Conservation (phyloP, 257 asterid genomes). For the Nicotiana paniculata region DNA sequence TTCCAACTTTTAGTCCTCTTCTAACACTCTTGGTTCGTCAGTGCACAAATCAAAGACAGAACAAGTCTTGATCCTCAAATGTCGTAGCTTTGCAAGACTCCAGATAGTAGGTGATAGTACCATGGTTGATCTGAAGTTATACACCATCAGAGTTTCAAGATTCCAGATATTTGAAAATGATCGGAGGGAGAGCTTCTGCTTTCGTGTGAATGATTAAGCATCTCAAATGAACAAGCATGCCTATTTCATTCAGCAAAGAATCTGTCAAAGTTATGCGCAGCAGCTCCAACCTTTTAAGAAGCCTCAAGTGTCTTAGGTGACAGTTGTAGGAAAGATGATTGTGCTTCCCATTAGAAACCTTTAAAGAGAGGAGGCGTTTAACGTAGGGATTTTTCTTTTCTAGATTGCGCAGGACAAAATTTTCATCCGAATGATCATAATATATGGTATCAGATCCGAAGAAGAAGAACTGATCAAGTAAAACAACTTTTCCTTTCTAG, state of each 20-base stretch:
- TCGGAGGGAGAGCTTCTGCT: background rate
- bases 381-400: background rate
- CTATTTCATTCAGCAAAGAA: constrained; percentile 2
- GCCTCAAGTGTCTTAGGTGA: constrained; percentile 8
- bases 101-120: background rate
- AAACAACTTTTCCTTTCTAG: background rate
- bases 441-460: background rate
- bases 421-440: no score
- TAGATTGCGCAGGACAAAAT: background rate
- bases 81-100: background rate
- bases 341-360: no score
- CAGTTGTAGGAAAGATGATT: background rate
- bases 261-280: background rate
- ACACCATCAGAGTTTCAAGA: background rate
- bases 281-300: background rate
- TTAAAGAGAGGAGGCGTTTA: background rate
- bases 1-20: background rate
- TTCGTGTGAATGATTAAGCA: background rate
- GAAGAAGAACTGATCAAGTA: background rate
- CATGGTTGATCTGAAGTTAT: background rate
- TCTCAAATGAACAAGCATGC: background rate
- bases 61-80: background rate
- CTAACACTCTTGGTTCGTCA: background rate
- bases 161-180: background rate
- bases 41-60: background rate